Evolutionary conservation across 805 yeast genomes (phyloP).

Genomic region (Yamadazyma takamatsuzukensis): DNA sequence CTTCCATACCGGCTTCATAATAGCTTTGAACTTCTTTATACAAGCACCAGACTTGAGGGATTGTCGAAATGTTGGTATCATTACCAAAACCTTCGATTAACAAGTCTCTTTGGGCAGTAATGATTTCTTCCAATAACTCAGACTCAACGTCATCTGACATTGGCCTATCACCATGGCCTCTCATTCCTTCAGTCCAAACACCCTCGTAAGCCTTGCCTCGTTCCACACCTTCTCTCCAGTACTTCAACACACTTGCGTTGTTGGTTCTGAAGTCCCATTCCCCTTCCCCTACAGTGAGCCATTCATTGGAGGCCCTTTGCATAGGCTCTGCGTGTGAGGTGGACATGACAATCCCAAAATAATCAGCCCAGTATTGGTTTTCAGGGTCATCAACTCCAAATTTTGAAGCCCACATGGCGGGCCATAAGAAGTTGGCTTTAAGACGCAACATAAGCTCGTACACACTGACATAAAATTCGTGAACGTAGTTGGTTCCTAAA

Average conservation of each 20-base stretch:
- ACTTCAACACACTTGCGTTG: constrained; percentile 14
- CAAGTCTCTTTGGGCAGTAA: constrained; percentile 13
- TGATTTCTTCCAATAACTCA: constrained; percentile 12
- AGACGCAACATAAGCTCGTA: constrained; percentile 13
- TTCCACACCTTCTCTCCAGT: constrained; percentile 15
- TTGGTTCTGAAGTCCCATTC: constrained; percentile 15
- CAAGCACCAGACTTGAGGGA: constrained; percentile 19
- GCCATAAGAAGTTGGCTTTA: constrained; percentile 16
- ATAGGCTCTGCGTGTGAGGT: constrained; percentile 18
- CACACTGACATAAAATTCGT: constrained; percentile 13
- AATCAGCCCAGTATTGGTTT: constrained; percentile 17
- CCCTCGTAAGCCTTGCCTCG: constrained; percentile 14
- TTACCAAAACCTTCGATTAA: constrained; percentile 11
- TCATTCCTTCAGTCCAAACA: constrained; percentile 16
- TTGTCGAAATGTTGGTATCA: constrained; percentile 9
- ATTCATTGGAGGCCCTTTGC: constrained; percentile 15
- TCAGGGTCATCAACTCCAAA: constrained; percentile 15
- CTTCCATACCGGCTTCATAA: constrained; percentile 14
- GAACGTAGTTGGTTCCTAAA: constrained; percentile 11
- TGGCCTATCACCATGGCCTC: constrained; percentile 17
- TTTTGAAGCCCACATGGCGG: constrained; percentile 17
- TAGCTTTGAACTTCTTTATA: constrained; percentile 18
- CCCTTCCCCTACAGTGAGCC: constrained; percentile 13
- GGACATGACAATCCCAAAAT: constrained; percentile 17
- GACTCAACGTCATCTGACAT: constrained; percentile 16